Conservation (phyloP, 139 green algal species). For the Mesotaenium endlicherianum region DNA sequence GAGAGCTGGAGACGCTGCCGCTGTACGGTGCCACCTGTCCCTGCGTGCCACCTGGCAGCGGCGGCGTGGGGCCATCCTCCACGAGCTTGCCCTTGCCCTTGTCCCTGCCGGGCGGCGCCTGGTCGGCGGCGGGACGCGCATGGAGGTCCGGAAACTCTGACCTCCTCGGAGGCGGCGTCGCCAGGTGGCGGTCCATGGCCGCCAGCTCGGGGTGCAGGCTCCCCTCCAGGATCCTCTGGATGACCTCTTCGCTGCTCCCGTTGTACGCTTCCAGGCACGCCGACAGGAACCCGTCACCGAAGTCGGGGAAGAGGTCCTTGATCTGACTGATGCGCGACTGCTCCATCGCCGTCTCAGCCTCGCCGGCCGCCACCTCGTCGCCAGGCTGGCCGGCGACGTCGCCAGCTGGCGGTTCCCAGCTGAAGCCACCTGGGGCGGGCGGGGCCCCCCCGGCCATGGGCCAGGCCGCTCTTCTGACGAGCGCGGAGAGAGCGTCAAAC, state of each 20-base stretch:
- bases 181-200: conserved; percentile 28
- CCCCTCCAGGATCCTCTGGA: conserved; percentile 55
- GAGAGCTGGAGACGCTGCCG: no score
- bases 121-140: no score
- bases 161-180: neutral
- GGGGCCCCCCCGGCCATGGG: no score
- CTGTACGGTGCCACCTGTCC: neutral
- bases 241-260: conserved; percentile 25
- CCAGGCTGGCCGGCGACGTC: no score
- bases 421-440: no score
- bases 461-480: no score
- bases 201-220: conserved; percentile 44
- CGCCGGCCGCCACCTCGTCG: neutral
- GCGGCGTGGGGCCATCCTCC: neutral
- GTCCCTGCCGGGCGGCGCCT: neutral
- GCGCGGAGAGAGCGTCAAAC: no score
- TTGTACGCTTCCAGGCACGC: conserved; percentile 51
- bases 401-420: no score
- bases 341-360: conserved; percentile 10
- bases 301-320: conserved; percentile 55
- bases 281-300: conserved; percentile 46
- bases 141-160: no score
- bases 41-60: neutral
- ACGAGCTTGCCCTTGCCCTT: conserved; percentile 16
- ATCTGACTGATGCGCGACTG: conserved; percentile 42